These are phyloP conservation scores for Suillus hirtellus DNA, from an alignment of 768 basidiomycete genomes.

Conservation along the genomic window DNA sequence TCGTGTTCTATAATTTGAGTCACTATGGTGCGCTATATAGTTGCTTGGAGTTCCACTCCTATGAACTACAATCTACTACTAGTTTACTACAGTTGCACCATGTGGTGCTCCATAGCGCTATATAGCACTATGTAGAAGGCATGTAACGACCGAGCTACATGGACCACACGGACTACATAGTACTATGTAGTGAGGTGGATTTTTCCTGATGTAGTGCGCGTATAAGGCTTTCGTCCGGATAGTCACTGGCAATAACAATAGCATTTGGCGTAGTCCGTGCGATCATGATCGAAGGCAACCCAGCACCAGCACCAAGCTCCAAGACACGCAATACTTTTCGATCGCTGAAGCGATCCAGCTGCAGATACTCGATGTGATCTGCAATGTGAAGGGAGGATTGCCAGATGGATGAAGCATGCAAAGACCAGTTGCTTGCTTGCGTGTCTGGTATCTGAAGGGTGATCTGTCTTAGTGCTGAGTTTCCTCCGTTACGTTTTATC, in stretches of 20 bases:
- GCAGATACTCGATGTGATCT: constrained; percentile 56
- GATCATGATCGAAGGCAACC: constrained; percentile 70
- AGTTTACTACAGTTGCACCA: no score
- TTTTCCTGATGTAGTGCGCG: no score
- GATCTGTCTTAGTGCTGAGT: constrained; percentile 15
- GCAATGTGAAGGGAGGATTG: constrained; percentile 64
- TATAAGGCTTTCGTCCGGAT: constrained; percentile 67
- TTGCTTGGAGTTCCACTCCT: no score
- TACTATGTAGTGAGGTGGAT: no score
- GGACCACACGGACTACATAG: no score
- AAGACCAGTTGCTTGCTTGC: constrained; percentile 64
- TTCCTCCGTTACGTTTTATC: constrained; percentile 1
- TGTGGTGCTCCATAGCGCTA: no score
- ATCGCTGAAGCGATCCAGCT: constrained; percentile 32
- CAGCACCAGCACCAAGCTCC: constrained; percentile 75
- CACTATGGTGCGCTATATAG: no score
- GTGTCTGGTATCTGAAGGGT: constrained; percentile 58
- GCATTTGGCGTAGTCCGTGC: constrained; percentile 46
- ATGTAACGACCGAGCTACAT: no score
- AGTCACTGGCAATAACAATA: constrained; percentile 62
- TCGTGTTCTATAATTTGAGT: no score
- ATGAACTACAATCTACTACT: no score
- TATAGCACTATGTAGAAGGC: no score
- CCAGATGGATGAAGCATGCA: constrained; percentile 83
- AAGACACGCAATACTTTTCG: constrained; percentile 42